Evolutionary conservation across 306 rosid genomes (phyloP).

Genomic region (Ormosia emarginata): DNA sequence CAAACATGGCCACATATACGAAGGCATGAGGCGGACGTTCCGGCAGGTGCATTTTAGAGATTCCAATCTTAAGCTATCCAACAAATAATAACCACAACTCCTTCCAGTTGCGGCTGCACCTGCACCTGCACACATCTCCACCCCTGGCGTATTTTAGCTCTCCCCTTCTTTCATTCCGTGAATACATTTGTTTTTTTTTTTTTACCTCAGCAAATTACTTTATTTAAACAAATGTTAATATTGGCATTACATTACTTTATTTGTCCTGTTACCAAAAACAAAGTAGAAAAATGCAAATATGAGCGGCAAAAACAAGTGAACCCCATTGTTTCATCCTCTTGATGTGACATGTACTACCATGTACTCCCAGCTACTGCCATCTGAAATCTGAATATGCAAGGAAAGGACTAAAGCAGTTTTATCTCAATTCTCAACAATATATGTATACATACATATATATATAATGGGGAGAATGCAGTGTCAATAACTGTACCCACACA

Average conservation of each 20-base stretch:
- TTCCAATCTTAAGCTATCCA: conserved; percentile 26
- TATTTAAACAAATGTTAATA: not conserved
- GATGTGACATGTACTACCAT: not conserved
- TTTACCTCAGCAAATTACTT: not conserved
- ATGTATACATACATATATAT: no score
- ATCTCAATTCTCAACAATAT: not conserved
- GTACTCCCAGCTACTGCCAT: not conserved
- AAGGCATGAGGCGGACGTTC: conserved; percentile 1
- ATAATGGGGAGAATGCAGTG: not conserved
- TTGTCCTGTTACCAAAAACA: not conserved
- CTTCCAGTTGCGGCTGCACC: not conserved
- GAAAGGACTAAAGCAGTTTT: not conserved
- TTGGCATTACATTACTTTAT: not conserved
- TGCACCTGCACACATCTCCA: not conserved
- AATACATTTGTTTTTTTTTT: not conserved
- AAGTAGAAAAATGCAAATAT: not conserved
- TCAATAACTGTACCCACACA: not conserved
- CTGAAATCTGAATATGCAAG: not conserved
- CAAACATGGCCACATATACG: not conserved
- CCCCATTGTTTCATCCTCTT: not conserved
- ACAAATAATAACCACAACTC: conserved; percentile 9
- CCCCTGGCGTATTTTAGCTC: conserved; percentile 23
- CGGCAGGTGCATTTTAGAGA: conserved; percentile 8
- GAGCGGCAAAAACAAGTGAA: not conserved
- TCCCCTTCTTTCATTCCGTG: not conserved